Conservation (phyloP, 148 eudicot species). For the Rhododendron kiyosumense region DNA sequence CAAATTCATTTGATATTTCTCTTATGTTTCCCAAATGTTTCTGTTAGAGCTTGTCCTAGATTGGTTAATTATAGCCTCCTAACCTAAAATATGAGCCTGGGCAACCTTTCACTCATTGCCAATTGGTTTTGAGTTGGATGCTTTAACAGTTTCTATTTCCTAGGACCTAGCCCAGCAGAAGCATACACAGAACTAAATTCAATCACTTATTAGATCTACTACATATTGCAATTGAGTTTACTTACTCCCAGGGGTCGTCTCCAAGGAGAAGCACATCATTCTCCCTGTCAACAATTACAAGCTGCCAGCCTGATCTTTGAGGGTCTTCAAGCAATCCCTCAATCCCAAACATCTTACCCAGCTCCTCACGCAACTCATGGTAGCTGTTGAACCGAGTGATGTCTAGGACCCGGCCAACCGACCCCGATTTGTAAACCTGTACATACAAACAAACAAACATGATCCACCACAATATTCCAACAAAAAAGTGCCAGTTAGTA, state of each 20-base stretch:
- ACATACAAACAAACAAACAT: background rate
- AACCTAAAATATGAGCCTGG: background rate
- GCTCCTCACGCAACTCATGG: constrained; percentile 77
- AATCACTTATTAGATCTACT: background rate
- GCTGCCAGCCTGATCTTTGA: constrained; percentile 99
- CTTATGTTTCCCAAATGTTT: background rate
- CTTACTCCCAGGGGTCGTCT: constrained; percentile 99
- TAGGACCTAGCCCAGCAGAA: background rate
- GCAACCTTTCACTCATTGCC: background rate
- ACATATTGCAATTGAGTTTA: constrained; percentile 4
- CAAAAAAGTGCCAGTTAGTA: background rate
- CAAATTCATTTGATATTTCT: background rate
- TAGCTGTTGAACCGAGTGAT: constrained; percentile 96
- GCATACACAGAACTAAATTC: background rate
- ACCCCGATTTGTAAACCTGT: constrained; percentile 90
- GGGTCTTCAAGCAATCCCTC: constrained; percentile 95
- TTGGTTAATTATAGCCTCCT: background rate
- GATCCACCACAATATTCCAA: background rate
- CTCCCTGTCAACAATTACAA: constrained; percentile 99
- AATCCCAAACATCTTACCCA: constrained; percentile 94
- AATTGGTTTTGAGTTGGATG: background rate
- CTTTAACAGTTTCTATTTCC: background rate
- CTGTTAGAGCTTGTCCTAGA: background rate
- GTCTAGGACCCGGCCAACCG: constrained; percentile 94
- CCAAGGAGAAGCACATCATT: constrained; percentile 99